Evolutionary conservation across 2,329 filamentous ascomycete species (phyloP).

Genomic region (Phialocephala subalpina): DNA sequence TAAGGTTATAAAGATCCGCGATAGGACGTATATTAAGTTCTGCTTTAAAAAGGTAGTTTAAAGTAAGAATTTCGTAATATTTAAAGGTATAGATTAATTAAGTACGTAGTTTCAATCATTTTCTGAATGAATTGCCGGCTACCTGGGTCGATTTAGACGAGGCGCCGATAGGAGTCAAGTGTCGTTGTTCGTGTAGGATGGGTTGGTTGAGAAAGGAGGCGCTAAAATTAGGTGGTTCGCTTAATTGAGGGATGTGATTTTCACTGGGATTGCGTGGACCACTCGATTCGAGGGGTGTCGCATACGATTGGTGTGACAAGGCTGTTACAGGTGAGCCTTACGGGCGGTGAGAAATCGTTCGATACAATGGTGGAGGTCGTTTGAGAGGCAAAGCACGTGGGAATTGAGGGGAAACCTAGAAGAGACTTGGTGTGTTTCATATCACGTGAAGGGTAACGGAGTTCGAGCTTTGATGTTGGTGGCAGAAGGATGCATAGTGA

Average conservation of each 20-base stretch:
- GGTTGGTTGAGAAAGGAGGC: background rate
- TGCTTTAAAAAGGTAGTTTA: slow-evolving; percentile 34
- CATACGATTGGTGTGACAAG: slow-evolving; percentile 10
- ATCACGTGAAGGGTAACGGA: background rate
- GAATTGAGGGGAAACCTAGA: background rate
- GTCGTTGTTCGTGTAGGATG: background rate
- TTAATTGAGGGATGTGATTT: slow-evolving; percentile 11
- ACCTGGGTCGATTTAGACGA: slow-evolving; percentile 5
- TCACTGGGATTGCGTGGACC: slow-evolving; percentile 4
- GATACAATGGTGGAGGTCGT: background rate
- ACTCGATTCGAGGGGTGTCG: slow-evolving; percentile 5
- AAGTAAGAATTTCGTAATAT: slow-evolving; percentile 18
- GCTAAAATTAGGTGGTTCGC: background rate
- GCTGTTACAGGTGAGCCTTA: slow-evolving; percentile 3
- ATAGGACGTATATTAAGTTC: slow-evolving; percentile 36
- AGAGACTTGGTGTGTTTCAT: background rate
- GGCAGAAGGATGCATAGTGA: slow-evolving; percentile 1
- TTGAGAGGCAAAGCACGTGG: background rate
- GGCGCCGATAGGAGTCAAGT: slow-evolving; percentile 4
- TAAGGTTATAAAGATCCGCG: slow-evolving; percentile 29
- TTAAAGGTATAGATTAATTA: background rate
- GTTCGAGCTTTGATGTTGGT: background rate
- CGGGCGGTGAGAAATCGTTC: background rate
- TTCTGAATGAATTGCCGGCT: background rate
- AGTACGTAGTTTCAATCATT: background rate